These are phyloP conservation scores for Citeromyces hawaiiensis DNA, from an alignment of 1,139 yeast species.

Conservation along the genomic window DNA sequence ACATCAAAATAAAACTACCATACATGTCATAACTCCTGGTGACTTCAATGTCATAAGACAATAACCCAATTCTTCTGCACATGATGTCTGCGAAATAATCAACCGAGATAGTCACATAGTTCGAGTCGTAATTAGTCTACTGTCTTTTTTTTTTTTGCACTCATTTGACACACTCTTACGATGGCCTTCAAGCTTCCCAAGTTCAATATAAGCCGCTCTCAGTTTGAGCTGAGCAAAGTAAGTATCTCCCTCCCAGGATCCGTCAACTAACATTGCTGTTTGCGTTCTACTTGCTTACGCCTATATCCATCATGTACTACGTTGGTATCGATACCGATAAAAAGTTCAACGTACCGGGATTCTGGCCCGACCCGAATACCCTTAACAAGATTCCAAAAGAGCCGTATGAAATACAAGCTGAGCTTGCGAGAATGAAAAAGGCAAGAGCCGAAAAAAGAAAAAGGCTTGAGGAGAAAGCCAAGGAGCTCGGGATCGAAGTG, in stretches of 20 bases:
- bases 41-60: too few species aligned
- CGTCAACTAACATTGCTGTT: conserved; percentile 29
- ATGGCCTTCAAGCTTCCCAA: conserved; percentile 5
- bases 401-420: conserved; percentile 84
- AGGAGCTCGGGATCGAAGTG: conserved; percentile 46
- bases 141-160: not conserved
- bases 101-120: too few species aligned
- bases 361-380: conserved; percentile 95
- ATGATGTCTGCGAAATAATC: too few species aligned
- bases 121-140: too few species aligned
- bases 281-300: conserved; percentile 76
- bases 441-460: conserved; percentile 64
- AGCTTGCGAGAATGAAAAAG: conserved; percentile 71
- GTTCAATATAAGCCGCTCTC: conserved; percentile 15
- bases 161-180: not conserved
- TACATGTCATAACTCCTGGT: too few species aligned
- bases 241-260: conserved; percentile 5
- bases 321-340: conserved; percentile 84
- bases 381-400: conserved; percentile 86
- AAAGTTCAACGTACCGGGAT: conserved; percentile 86
- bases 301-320: conserved; percentile 81
- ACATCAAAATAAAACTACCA: too few species aligned
- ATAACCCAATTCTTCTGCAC: too few species aligned
- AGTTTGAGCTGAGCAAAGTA: conserved; percentile 20
- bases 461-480: conserved; percentile 61